Evolutionary conservation across 768 basidiomycete species (phyloP).

Genomic region (Suillus decipiens): DNA sequence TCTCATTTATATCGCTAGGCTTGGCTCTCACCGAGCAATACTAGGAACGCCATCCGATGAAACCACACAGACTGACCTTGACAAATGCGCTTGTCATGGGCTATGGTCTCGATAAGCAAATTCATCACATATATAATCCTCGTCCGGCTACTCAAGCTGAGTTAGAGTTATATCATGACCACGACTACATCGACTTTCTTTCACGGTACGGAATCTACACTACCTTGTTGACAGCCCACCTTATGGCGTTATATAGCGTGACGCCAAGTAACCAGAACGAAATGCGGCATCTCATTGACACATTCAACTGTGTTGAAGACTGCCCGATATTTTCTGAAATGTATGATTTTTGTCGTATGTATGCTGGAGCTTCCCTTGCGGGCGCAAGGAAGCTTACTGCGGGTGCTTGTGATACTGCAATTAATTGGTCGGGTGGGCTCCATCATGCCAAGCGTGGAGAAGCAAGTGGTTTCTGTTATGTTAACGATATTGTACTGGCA

Average conservation of each 20-base stretch:
- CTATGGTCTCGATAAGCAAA: conserved; percentile 94
- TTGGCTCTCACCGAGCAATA: conserved; percentile 11
- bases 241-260: conserved; percentile 52
- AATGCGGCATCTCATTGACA: conserved; percentile 78
- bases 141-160: conserved; percentile 87
- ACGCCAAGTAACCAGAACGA: conserved; percentile 72
- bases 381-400: conserved; percentile 86
- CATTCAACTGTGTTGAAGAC: conserved; percentile 95
- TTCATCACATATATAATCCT: conserved; percentile 90
- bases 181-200: conserved; percentile 96
- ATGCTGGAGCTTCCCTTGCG: conserved; percentile 88
- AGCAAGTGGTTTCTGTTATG: conserved; percentile 97
- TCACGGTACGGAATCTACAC: conserved; percentile 57
- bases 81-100: conserved; percentile 96
- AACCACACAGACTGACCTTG: conserved; percentile 92
- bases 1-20: neutral
- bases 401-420: conserved; percentile 91
- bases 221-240: conserved; percentile 2
- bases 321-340: conserved; percentile 95
- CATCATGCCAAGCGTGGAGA: conserved; percentile 98
- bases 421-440: conserved; percentile 98
- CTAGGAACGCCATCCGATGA: conserved; percentile 98
- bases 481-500: conserved; percentile 95
- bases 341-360: conserved; percentile 94
- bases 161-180: conserved; percentile 88